These are phyloP conservation scores for Protea cynaroides DNA, from an alignment of 164 flowering plant genomes.

Conservation along the genomic window DNA sequence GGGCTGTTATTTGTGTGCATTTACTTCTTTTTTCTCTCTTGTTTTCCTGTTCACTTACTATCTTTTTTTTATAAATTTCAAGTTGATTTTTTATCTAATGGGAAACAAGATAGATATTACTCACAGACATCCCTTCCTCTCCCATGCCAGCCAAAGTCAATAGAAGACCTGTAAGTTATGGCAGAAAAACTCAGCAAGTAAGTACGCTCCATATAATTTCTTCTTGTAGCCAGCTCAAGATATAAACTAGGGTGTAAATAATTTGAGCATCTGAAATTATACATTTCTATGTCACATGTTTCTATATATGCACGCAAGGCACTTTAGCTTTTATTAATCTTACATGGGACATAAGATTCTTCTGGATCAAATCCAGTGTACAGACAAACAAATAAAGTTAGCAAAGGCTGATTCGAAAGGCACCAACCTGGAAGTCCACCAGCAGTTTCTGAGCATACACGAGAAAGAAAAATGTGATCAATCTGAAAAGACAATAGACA, in stretches of 20 bases:
- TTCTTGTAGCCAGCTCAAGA: neutral
- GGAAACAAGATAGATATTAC: slow-evolving; percentile 21
- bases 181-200: neutral
- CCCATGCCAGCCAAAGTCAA: slow-evolving; percentile 96
- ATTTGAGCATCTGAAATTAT: neutral
- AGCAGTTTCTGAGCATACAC: slow-evolving; percentile 98
- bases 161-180: slow-evolving; percentile 54
- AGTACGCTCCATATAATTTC: neutral
- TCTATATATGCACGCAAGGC: too few relatives aligned
- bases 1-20: too few relatives aligned
- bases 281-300: neutral
- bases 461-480: slow-evolving; percentile 93
- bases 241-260: neutral
- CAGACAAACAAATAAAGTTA: neutral
- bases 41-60: neutral
- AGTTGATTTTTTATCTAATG: too few relatives aligned
- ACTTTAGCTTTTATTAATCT: neutral
- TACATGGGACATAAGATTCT: neutral
- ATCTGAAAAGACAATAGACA: slow-evolving; percentile 39
- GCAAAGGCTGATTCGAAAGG: neutral
- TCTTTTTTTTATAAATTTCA: neutral
- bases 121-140: slow-evolving; percentile 88
- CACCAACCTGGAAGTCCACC: slow-evolving; percentile 95
- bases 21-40: too few relatives aligned
- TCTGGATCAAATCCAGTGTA: neutral